phyloP scores from a whole-genome alignment of 495 filamentous ascomycete genomes.

The Hapsidospora chrysogenum region DNA sequence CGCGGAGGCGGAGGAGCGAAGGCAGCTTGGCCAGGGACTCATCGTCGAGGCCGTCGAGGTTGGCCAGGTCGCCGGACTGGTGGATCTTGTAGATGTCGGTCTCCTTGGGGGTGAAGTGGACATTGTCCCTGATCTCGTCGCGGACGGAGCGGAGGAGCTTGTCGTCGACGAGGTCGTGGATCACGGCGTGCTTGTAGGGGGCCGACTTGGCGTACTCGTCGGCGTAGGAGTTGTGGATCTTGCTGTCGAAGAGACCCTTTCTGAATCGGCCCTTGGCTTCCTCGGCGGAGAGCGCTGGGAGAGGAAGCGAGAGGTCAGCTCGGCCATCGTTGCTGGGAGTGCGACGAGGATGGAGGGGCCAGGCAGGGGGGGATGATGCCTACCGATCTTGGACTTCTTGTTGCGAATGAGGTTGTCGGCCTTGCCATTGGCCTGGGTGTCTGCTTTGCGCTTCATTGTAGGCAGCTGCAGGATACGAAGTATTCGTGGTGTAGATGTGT shows the following conservation, averaged over 20 bases:
- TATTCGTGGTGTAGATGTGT: neutral
- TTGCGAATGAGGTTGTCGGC: constrained; percentile 9
- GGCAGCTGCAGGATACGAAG: no score
- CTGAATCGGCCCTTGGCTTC: constrained; percentile 45
- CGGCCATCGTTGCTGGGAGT: neutral
- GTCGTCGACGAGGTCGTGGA: constrained; percentile 59
- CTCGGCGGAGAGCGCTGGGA: constrained; percentile 21
- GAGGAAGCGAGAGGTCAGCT: constrained; percentile 8
- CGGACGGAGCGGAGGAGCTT: constrained; percentile 73
- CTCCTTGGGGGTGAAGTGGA: constrained; percentile 95
- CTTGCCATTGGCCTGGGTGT: constrained; percentile 14
- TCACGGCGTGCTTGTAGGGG: constrained; percentile 88
- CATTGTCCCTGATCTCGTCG: constrained; percentile 68
- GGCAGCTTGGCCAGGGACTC: constrained; percentile 67
- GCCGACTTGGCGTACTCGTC: constrained; percentile 51
- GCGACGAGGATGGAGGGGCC: constrained; percentile 5
- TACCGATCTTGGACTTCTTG: constrained; percentile 29
- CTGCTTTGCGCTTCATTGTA: constrained; percentile 33
- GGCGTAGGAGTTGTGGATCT: constrained; percentile 49
- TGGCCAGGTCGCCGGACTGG: constrained; percentile 93
- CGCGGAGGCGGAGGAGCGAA: constrained; percentile 68
- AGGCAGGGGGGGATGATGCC: constrained; percentile 3
- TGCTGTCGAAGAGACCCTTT: constrained; percentile 55
- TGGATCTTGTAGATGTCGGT: constrained; percentile 99
- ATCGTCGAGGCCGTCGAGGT: constrained; percentile 83